Conservation (phyloP, 805 yeast genomes). For the Osmozyma mogii region DNA sequence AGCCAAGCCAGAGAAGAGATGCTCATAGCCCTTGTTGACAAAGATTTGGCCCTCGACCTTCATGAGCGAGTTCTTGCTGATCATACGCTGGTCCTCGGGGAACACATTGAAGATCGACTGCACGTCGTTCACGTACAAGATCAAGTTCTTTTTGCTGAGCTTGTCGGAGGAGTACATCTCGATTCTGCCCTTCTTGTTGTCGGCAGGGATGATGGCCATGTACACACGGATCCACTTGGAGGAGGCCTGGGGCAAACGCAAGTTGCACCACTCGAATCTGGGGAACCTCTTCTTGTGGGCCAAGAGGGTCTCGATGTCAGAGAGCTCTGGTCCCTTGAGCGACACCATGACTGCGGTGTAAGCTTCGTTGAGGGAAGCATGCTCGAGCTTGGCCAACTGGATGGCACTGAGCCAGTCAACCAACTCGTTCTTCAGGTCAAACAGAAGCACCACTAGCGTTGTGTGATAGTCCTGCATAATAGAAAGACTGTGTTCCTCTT, state of each 20-base stretch:
- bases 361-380: constrained; percentile 48
- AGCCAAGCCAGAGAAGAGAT: constrained; percentile 18
- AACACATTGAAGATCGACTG: constrained; percentile 46
- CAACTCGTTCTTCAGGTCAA: constrained; percentile 15
- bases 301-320: constrained; percentile 52
- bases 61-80: constrained; percentile 50
- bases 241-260: constrained; percentile 51
- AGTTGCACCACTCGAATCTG: constrained; percentile 54
- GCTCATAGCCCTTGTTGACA: constrained; percentile 34
- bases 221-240: constrained; percentile 53
- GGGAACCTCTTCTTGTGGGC: constrained; percentile 40
- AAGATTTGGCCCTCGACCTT: constrained; percentile 48
- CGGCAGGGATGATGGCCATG: constrained; percentile 41
- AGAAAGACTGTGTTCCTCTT: constrained; percentile 16
- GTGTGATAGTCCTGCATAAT: constrained; percentile 22
- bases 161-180: constrained; percentile 46
- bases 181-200: constrained; percentile 40
- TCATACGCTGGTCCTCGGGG: constrained; percentile 49
- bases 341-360: constrained; percentile 60
- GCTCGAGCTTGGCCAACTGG: constrained; percentile 49
- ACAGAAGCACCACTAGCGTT: constrained; percentile 18
- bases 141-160: constrained; percentile 41
- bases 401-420: constrained; percentile 41
- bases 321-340: constrained; percentile 45
- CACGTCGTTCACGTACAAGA: constrained; percentile 41